These are phyloP conservation scores for Neoarthrinium moseri DNA, from an alignment of 2,329 filamentous ascomycete genomes.

Conservation along the genomic window DNA sequence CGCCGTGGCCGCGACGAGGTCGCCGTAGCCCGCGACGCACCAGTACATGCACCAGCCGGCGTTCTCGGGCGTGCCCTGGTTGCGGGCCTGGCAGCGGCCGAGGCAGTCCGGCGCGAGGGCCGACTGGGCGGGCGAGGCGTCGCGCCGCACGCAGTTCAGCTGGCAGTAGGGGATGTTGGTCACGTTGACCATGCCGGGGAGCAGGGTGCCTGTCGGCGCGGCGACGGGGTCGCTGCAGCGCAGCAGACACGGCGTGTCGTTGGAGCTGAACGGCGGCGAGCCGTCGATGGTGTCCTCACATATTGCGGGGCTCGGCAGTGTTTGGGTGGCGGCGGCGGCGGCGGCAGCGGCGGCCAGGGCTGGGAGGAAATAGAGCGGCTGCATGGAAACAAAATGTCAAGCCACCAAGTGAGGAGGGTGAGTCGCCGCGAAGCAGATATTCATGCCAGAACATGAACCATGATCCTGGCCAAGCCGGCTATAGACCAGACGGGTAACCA, in stretches of 20 bases:
- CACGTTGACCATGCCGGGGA: constrained; percentile 11
- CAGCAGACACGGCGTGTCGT: constrained; percentile 13
- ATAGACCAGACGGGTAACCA: no score
- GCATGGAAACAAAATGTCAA: no score
- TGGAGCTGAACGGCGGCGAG: constrained; percentile 8
- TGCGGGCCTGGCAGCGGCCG: neutral
- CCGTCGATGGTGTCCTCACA: constrained; percentile 16
- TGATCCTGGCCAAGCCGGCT: no score
- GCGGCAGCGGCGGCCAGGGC: neutral
- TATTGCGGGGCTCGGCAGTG: constrained; percentile 12
- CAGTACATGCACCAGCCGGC: constrained; percentile 16
- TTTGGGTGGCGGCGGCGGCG: neutral
- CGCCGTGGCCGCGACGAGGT: constrained; percentile 11
- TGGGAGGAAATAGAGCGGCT: neutral
- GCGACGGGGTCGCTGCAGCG: constrained; percentile 9
- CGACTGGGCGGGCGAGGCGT: constrained; percentile 8
- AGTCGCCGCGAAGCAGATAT: no score
- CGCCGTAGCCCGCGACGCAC: constrained; percentile 13
- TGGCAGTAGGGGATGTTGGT: constrained; percentile 15
- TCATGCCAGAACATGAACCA: no score
- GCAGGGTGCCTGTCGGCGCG: constrained; percentile 10
- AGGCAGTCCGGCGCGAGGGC: constrained; percentile 10
- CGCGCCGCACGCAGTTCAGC: constrained; percentile 10
- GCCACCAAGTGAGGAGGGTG: no score
- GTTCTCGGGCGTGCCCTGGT: constrained; percentile 14